phyloP scores from a whole-genome alignment of 1,284 basidiomycete species.

The Puccinia novopanici region DNA sequence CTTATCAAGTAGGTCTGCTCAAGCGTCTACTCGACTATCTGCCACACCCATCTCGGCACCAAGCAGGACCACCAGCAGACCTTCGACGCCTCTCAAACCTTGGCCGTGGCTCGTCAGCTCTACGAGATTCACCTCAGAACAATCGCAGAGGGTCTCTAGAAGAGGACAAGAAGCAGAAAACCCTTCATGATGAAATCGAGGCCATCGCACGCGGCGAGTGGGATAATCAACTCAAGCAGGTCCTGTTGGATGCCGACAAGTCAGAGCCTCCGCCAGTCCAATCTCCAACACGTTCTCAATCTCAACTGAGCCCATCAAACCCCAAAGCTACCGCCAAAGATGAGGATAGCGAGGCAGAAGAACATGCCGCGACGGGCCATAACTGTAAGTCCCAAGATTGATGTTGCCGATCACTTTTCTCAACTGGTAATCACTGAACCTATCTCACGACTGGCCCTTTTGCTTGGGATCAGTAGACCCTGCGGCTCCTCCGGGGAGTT shows the following conservation, averaged over 20 bases:
- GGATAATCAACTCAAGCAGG: not conserved
- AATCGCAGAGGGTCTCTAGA: conserved; percentile 26
- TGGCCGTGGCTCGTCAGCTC: conserved; percentile 10
- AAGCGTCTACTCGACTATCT: conserved; percentile 16
- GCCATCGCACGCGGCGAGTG: conserved; percentile 26
- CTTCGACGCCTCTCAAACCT: conserved; percentile 3
- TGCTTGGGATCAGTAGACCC: not conserved
- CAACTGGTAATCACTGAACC: not conserved
- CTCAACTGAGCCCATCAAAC: not conserved
- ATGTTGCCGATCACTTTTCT: not conserved
- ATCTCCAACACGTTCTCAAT: not conserved
- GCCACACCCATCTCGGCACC: conserved; percentile 3
- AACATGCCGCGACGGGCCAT: not conserved
- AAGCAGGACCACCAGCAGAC: not conserved
- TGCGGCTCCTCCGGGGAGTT: not conserved
- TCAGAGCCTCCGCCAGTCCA: not conserved
- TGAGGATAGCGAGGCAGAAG: not conserved
- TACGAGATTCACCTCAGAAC: conserved; percentile 21
- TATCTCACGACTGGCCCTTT: not conserved
- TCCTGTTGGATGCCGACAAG: not conserved
- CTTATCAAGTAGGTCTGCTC: conserved; percentile 18
- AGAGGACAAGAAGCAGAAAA: conserved; percentile 6
- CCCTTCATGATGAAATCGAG: conserved; percentile 6
- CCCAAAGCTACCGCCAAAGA: not conserved
- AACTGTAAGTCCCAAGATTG: not conserved